A percentile compares a stretch with the other conserved stretches of the same genome.
phyloP scores from a whole-genome alignment of 1,284 basidiomycete species.

The Takashimella tepidaria region DNA sequence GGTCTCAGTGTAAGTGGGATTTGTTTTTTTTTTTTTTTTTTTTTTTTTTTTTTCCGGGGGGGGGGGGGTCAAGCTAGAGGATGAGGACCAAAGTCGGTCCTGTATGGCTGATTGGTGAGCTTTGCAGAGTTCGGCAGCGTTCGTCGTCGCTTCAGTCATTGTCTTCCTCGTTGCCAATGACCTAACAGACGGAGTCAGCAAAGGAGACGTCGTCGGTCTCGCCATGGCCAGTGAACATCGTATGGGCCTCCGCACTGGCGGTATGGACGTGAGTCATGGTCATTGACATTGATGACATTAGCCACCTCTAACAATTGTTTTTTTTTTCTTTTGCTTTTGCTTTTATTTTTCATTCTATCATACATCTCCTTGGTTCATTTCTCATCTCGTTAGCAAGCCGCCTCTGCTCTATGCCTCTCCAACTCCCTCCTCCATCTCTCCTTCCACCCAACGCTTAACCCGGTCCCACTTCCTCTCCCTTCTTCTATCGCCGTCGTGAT shows the following conservation, averaged over 20 bases:
- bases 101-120: too few species aligned
- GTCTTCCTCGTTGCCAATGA: constrained; percentile 69
- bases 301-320: too few species aligned
- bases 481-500: constrained; percentile 59
- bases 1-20: constrained; percentile 65
- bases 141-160: constrained; percentile 76
- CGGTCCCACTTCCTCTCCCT: constrained; percentile 52
- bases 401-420: constrained; percentile 66
- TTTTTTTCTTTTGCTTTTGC: background rate
- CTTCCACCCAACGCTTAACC: constrained; percentile 70
- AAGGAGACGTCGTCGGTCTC: constrained; percentile 66
- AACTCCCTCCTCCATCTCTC: constrained; percentile 69
- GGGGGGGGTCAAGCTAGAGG: background rate
- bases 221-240: constrained; percentile 75
- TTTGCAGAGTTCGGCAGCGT: constrained; percentile 56
- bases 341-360: constrained; percentile 1
- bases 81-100: too few species aligned
- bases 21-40: too few species aligned
- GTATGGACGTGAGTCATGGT: constrained; percentile 52
- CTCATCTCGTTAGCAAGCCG: constrained; percentile 58
- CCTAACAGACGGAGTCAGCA: constrained; percentile 57
- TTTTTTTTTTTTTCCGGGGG: too few species aligned
- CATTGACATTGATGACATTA: too few species aligned
- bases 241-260: constrained; percentile 57
- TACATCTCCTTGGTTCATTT: background rate